Evolutionary conservation across 2,329 filamentous ascomycete species (phyloP).

Genomic region (Epichloe festucae): DNA sequence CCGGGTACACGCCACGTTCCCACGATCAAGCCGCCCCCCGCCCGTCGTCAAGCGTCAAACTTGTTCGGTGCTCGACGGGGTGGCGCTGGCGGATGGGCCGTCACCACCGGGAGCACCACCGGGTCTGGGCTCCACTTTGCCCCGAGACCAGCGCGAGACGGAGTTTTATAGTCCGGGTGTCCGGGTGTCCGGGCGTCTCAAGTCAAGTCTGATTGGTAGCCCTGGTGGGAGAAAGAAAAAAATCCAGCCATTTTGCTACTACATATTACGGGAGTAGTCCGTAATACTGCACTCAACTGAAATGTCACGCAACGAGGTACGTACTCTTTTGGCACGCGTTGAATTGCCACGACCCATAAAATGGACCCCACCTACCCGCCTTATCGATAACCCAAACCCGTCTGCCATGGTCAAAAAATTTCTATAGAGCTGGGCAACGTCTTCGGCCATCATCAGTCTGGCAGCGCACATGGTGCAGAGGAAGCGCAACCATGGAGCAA

Average conservation of each 20-base stretch:
- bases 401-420: slow-evolving; percentile 2
- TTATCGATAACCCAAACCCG: slow-evolving; percentile 3
- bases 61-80: background rate
- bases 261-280: too few relatives aligned
- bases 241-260: too few relatives aligned
- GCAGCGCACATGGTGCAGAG: slow-evolving; percentile 2
- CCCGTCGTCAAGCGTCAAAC: background rate
- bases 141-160: background rate
- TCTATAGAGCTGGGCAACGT: background rate
- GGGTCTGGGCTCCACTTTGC: background rate
- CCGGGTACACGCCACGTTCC: background rate
- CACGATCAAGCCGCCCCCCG: too few relatives aligned
- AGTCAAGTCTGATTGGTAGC: too few relatives aligned
- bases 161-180: too few relatives aligned
- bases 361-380: background rate
- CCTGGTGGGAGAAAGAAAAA: too few relatives aligned
- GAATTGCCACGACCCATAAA: background rate
- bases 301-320: background rate
- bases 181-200: too few relatives aligned
- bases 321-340: background rate
- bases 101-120: background rate
- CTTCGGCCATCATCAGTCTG: background rate
- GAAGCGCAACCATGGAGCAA: slow-evolving; percentile 49
- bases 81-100: background rate
- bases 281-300: too few relatives aligned